Evolutionary conservation across 1,139 yeast species (phyloP), one percentile per base, ranked within the genome.

Genomic region (Fermentozyma sake): DNA sequence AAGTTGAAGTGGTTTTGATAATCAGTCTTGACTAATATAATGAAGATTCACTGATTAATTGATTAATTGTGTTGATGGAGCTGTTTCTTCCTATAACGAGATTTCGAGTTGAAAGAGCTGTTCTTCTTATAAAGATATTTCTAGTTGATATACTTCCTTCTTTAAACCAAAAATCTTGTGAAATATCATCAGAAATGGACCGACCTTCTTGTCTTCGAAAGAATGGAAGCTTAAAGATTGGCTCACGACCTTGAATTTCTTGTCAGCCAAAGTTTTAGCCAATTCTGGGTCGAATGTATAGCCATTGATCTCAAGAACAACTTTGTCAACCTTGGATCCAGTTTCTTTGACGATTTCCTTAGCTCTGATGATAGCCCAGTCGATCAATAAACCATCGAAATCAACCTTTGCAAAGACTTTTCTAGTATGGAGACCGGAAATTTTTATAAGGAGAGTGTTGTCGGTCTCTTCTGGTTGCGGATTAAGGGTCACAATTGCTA

Each of bases 321-420:
- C 51, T 39, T 53, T 55, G n/a, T 63, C 61, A 11, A 49, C 35
- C 24, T 39, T 39, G 16, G 50, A 29, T 48, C 24, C 49, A 27
- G 48, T 54, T n/a, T 50, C 55, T 26, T 46, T 52, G 34, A 54
- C 61, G 26, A 76, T 48, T 19, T 52, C 52, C 33, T 66, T 58
- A 9, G 80, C 58, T 45, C 79, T 66, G 18, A 60, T 40, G 32
- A 72, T 57, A 6, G 80, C 72, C 79, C 81, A 77, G 29, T 69
- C 77, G 16, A 80, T 40, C 35, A 80, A 58, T 39, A 80, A 79
- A 27, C 68, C 68, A 18, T 79, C 67, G 33, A 82, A 70, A 21
- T 81, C 86, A 8, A 79, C 74, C 34, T 63, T 67, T 23, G 66
- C 52, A 46, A 80, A 81, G 3, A 80, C 87, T 45, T 72, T 74